Percentiles rank a stretch among this genome's conserved stretches.
Evolutionary conservation across 116 monocot species (phyloP).

Genomic region (Trichopus zeylanicus): DNA sequence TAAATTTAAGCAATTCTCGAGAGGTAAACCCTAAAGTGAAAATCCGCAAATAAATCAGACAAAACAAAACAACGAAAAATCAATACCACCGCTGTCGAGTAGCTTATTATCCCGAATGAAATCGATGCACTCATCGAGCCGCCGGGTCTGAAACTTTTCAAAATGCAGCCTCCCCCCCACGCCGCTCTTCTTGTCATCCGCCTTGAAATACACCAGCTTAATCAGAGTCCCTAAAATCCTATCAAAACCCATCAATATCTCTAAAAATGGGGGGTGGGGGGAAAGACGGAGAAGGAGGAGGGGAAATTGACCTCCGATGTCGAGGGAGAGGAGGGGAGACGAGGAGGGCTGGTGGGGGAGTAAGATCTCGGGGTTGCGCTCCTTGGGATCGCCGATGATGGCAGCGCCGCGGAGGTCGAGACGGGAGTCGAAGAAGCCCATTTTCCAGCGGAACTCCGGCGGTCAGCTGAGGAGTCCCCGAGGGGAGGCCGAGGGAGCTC

Average conservation of each 20-base stretch:
- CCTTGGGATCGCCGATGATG: constrained; percentile 34
- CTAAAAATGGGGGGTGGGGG: not conserved
- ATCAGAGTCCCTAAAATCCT: constrained; percentile 46
- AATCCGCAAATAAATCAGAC: too few relatives aligned
- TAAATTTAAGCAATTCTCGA: not conserved
- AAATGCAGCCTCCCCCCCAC: constrained; percentile 31
- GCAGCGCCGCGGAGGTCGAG: constrained; percentile 42
- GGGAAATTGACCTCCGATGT: constrained; percentile 43
- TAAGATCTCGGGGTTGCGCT: constrained; percentile 43
- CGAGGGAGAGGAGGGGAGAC: constrained; percentile 37
- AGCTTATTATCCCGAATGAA: constrained; percentile 31
- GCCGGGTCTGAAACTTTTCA: constrained; percentile 27
- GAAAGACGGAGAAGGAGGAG: not conserved
- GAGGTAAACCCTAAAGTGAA: not conserved
- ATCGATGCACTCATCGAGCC: constrained; percentile 33
- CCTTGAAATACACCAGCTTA: constrained; percentile 54
- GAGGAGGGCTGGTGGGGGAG: constrained; percentile 40
- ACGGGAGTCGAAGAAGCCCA: not conserved
- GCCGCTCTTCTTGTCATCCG: not conserved
- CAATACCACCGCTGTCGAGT: constrained; percentile 7
- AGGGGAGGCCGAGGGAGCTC: not conserved
- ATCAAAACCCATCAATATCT: not conserved
- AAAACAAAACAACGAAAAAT: not conserved
- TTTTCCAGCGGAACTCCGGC: not conserved
- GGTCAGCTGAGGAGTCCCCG: not conserved